Conservation (phyloP, 2,329 filamentous ascomycete genomes). For the Penicillium sp. region DNA sequence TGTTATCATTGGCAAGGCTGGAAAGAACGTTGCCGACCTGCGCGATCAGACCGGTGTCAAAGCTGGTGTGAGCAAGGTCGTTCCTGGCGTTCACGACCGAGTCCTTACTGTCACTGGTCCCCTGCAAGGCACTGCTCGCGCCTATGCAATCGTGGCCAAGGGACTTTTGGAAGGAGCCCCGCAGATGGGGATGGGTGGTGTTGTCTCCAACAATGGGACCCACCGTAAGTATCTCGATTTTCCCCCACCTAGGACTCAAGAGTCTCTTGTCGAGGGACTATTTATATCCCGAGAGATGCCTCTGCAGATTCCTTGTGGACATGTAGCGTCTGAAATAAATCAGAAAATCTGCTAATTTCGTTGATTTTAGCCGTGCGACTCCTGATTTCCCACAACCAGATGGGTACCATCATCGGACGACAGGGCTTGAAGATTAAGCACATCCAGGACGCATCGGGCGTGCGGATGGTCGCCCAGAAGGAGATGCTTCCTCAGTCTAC, state of each 20-base stretch:
- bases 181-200: constrained; percentile 91
- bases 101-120: constrained; percentile 93
- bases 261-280: background rate
- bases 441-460: constrained; percentile 93
- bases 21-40: constrained; percentile 96
- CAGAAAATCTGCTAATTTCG: background rate
- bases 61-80: constrained; percentile 97
- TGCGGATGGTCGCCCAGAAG: constrained; percentile 99
- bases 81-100: constrained; percentile 94
- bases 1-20: constrained; percentile 97
- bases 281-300: background rate
- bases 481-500: constrained; percentile 99
- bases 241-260: background rate
- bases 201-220: constrained; percentile 82
- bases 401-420: constrained; percentile 98
- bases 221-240: constrained; percentile 69
- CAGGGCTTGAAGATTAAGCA: constrained; percentile 99
- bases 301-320: background rate
- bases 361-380: constrained; percentile 77
- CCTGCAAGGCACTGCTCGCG: constrained; percentile 83
- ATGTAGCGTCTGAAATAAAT: background rate
- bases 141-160: constrained; percentile 90
- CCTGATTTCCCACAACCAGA: constrained; percentile 98
- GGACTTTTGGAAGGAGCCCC: constrained; percentile 90
- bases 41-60: constrained; percentile 97